Percentiles rank a stretch among this genome's conserved stretches.
Evolutionary conservation across 2,329 filamentous ascomycete species (phyloP).

Genomic region (Phialemonium atrogriseum): DNA sequence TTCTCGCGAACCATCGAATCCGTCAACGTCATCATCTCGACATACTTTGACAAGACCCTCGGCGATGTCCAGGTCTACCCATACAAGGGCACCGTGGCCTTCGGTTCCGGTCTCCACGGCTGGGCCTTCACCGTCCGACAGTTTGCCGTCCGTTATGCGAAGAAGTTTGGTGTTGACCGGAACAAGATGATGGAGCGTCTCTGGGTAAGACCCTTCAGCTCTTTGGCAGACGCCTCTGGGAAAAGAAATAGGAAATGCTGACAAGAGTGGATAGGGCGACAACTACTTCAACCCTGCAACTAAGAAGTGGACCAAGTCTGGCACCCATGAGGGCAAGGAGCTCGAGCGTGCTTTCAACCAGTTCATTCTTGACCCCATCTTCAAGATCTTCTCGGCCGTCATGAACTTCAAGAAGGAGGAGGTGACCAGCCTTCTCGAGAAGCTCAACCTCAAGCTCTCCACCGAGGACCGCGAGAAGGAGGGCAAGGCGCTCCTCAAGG

Average conservation of each 20-base stretch:
- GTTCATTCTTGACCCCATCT: conserved; percentile 99
- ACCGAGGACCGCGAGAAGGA: conserved; percentile 84
- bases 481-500: conserved; percentile 96
- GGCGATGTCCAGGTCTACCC: conserved; percentile 99
- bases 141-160: conserved; percentile 91
- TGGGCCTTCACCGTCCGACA: conserved; percentile 99
- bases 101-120: conserved; percentile 98
- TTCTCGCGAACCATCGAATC: conserved; percentile 99
- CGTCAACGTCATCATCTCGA: conserved; percentile 99
- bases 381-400: conserved; percentile 93
- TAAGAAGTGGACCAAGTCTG: conserved; percentile 98
- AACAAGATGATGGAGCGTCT: conserved; percentile 99
- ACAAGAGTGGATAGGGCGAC: conserved; percentile 56
- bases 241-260: background rate
- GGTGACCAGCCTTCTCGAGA: conserved; percentile 71
- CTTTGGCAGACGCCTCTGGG: no score
- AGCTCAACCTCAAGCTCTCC: conserved; percentile 90
- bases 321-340: conserved; percentile 73
- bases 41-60: conserved; percentile 93
- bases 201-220: conserved; percentile 59
- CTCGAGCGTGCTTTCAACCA: conserved; percentile 99
- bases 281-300: conserved; percentile 99
- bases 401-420: conserved; percentile 99
- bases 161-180: conserved; percentile 99
- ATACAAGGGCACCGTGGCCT: conserved; percentile 94